Conservation (phyloP, 345 rosid species). For the Citrus mangshanensis region DNA sequence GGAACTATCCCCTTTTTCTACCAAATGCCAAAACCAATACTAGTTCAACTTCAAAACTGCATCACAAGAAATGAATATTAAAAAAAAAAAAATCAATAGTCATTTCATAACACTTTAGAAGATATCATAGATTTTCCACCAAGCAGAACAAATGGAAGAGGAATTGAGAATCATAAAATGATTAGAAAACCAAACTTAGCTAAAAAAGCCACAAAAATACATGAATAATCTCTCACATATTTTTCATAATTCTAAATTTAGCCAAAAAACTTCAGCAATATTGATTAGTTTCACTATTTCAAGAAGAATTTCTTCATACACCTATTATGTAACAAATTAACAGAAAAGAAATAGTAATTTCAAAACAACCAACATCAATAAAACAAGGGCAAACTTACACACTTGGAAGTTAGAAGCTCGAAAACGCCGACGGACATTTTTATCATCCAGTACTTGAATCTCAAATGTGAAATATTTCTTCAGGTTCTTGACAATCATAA, state of each 20-base stretch:
- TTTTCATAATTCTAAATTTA: not conserved
- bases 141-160: not conserved
- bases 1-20: not conserved
- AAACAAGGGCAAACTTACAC: conserved; percentile 58
- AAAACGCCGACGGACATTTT: conserved; percentile 94
- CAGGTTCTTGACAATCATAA: conserved; percentile 83
- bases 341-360: not conserved
- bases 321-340: no score
- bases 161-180: not conserved
- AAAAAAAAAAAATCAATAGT: not conserved
- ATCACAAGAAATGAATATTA: not conserved
- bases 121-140: not conserved
- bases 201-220: not conserved
- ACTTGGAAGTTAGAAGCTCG: conserved; percentile 99
- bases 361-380: not conserved
- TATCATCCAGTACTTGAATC: conserved; percentile 94
- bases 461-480: conserved; percentile 93
- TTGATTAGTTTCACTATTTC: not conserved
- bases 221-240: not conserved
- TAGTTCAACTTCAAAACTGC: not conserved
- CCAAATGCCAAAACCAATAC: no score
- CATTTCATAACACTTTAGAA: not conserved
- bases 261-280: not conserved
- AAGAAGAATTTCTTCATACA: not conserved
- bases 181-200: not conserved